These are phyloP conservation scores for Metschnikowia cerradonensis DNA, from an alignment of 805 yeast genomes.

Conservation along the genomic window DNA sequence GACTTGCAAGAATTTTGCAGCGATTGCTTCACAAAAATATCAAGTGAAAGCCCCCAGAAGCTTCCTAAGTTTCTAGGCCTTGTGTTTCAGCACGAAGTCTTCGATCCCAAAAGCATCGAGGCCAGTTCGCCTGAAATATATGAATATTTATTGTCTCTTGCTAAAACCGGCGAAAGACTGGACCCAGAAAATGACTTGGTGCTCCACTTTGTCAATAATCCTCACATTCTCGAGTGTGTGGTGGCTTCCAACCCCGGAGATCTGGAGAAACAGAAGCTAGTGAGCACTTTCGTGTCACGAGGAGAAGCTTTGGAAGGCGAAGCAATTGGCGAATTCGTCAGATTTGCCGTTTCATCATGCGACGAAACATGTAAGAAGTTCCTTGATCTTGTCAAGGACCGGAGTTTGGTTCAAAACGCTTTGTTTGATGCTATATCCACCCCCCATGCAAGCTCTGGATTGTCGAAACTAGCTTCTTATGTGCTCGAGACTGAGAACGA, in stretches of 20 bases:
- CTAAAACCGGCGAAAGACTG: constrained; percentile 20
- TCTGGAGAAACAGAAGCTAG: constrained; percentile 14
- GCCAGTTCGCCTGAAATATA: constrained; percentile 23
- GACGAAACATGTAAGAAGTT: constrained; percentile 9
- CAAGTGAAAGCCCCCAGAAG: constrained; percentile 15
- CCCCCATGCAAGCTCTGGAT: constrained; percentile 12
- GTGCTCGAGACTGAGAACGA: constrained; percentile 3
- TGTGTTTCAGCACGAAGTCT: background rate
- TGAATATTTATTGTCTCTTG: constrained; percentile 27
- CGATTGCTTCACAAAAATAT: constrained; percentile 29
- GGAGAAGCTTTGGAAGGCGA: constrained; percentile 2
- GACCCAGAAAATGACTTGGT: constrained; percentile 21
- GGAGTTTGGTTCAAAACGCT: constrained; percentile 7
- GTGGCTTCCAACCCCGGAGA: constrained; percentile 7
- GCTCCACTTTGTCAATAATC: constrained; percentile 16
- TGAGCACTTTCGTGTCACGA: constrained; percentile 10
- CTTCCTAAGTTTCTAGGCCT: constrained; percentile 5
- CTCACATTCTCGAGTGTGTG: constrained; percentile 19
- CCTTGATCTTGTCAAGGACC: constrained; percentile 10
- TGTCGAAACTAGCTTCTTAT: constrained; percentile 10
- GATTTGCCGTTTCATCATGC: background rate
- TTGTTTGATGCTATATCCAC: background rate
- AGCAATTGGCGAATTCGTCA: background rate
- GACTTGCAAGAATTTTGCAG: constrained; percentile 20
- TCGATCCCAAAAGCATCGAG: constrained; percentile 1